These are phyloP conservation scores for Grifola frondosa DNA, from an alignment of 1,284 basidiomycete genomes.

Conservation along the genomic window DNA sequence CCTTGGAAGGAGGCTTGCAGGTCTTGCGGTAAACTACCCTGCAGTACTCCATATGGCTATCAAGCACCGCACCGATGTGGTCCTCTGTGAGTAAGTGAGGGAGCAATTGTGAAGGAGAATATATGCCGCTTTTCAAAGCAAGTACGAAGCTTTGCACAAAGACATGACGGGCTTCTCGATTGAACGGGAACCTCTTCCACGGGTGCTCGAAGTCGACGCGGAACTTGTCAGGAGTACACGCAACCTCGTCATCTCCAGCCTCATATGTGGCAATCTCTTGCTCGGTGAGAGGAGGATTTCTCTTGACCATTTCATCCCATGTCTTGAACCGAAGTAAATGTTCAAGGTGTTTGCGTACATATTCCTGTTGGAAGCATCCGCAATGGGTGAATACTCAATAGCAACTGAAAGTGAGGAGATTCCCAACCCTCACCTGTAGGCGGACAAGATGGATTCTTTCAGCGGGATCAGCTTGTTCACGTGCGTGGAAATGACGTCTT, in stretches of 20 bases:
- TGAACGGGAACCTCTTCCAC: conserved; percentile 1
- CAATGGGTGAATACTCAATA: no score
- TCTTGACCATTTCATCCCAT: neutral
- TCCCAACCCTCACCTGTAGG: no score
- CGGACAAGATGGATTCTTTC: no score
- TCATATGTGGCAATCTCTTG: neutral
- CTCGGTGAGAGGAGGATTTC: neutral
- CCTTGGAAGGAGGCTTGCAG: neutral
- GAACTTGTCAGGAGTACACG: neutral
- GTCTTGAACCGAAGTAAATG: conserved; percentile 1
- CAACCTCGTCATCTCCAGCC: neutral
- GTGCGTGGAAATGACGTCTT: no score
- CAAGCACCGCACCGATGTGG: neutral
- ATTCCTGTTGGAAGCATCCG: no score
- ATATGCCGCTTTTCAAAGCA: neutral
- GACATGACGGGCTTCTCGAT: conserved; percentile 4
- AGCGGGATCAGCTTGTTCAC: no score
- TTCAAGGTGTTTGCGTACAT: conserved; percentile 4
- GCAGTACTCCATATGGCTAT: neutral
- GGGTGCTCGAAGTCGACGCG: conserved; percentile 7
- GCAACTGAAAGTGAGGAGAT: no score
- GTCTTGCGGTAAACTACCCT: neutral
- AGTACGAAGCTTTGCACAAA: neutral
- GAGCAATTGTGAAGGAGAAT: neutral
- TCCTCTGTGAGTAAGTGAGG: neutral